Percentiles rank a stretch among this genome's conserved stretches.
These are phyloP conservation scores for Mucor lusitanicus DNA, from an alignment of 371 early-diverging fungal species.

Conservation along the genomic window DNA sequence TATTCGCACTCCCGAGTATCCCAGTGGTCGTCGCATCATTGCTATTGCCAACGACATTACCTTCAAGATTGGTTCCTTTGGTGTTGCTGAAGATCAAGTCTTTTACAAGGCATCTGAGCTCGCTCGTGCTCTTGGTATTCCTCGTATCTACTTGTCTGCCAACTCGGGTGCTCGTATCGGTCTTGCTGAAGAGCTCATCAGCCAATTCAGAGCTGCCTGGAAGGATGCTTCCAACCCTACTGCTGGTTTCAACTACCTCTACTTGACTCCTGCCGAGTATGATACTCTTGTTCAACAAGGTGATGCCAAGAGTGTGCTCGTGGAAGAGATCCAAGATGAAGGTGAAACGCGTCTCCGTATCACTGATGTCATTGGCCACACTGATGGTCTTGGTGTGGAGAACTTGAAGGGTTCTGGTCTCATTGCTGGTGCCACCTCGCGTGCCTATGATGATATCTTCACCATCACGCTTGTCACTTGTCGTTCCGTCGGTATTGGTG, in stretches of 20 bases:
- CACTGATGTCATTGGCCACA: constrained; percentile 86
- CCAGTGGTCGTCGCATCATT: constrained; percentile 85
- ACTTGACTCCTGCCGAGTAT: constrained; percentile 78
- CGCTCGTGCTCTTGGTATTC: constrained; percentile 85
- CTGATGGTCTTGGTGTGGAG: constrained; percentile 97
- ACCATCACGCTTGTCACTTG: constrained; percentile 97
- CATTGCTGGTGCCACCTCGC: constrained; percentile 98
- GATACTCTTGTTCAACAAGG: constrained; percentile 60
- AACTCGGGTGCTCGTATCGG: constrained; percentile 99
- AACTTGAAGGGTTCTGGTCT: constrained; percentile 97
- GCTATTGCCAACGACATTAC: constrained; percentile 99
- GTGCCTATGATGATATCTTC: constrained; percentile 96
- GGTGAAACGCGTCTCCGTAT: constrained; percentile 85
- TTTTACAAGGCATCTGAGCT: constrained; percentile 92
- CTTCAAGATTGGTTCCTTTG: constrained; percentile 96
- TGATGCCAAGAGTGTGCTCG: constrained; percentile 65
- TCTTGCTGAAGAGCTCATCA: constrained; percentile 90
- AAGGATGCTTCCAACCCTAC: constrained; percentile 76
- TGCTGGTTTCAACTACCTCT: constrained; percentile 93
- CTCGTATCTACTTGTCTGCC: constrained; percentile 96
- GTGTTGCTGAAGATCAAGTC: constrained; percentile 90
- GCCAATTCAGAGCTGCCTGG: constrained; percentile 88
- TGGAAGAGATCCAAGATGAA: constrained; percentile 67
- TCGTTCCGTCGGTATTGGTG: constrained; percentile 98
- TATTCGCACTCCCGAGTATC: constrained; percentile 93